Evolutionary conservation across 331 rosid species (phyloP).

Genomic region (Prunus yedoensis): DNA sequence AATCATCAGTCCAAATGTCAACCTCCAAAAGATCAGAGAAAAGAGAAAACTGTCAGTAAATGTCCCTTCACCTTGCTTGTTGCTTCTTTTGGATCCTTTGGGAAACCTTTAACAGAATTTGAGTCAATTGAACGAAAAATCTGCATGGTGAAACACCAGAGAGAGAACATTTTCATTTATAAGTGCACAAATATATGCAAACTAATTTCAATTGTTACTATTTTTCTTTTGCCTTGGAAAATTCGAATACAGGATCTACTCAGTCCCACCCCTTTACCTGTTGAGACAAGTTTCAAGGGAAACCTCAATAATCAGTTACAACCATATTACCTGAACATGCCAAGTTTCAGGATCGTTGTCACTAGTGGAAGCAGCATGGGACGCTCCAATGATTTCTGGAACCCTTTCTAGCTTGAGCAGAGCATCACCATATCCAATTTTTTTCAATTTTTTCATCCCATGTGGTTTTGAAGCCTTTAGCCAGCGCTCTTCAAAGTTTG

Average conservation of each 20-base stretch:
- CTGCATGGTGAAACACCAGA: slow-evolving; percentile 44
- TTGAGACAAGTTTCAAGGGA: background rate
- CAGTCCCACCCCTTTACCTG: background rate
- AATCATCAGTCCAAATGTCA: slow-evolving; percentile 9
- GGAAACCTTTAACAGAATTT: slow-evolving; percentile 78
- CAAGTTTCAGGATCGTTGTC: slow-evolving; percentile 80
- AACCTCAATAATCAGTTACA: slow-evolving; percentile 10
- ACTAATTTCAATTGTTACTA: background rate
- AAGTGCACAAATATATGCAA: background rate
- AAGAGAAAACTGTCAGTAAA: slow-evolving; percentile 27
- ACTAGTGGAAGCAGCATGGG: slow-evolving; percentile 34
- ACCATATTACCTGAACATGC: slow-evolving; percentile 84
- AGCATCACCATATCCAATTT: slow-evolving; percentile 57
- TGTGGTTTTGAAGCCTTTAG: slow-evolving; percentile 80
- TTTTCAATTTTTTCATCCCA: slow-evolving; percentile 73
- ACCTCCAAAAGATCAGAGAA: slow-evolving; percentile 16
- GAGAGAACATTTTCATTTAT: slow-evolving; percentile 1
- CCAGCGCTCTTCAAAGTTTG: slow-evolving; percentile 97
- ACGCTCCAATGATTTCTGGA: slow-evolving; percentile 54
- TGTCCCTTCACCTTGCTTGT: slow-evolving; percentile 53
- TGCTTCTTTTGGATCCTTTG: slow-evolving; percentile 81
- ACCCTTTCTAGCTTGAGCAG: slow-evolving; percentile 80
- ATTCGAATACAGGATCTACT: background rate
- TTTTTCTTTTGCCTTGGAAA: background rate
- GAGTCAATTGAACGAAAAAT: slow-evolving; percentile 96